Conservation (phyloP, 805 yeast genomes). For the Saturnispora mendoncae region DNA sequence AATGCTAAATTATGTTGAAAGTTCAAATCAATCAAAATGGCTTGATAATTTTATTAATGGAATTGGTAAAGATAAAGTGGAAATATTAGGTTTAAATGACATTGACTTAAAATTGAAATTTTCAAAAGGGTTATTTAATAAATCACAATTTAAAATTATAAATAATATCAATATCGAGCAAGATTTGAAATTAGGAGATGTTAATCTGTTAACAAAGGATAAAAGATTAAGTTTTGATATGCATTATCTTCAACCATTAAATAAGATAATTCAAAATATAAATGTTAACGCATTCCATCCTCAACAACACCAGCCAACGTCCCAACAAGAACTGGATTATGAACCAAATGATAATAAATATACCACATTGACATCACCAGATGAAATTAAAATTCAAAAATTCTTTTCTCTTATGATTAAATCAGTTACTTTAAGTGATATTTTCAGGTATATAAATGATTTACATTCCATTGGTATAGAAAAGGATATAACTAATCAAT, state of each 20-base stretch:
- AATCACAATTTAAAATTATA: constrained; percentile 5
- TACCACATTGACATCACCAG: background rate
- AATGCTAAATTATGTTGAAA: constrained; percentile 47
- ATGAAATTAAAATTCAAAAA: background rate
- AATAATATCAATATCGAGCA: background rate
- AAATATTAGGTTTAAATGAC: constrained; percentile 23
- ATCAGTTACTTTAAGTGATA: constrained; percentile 24
- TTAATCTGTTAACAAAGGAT: background rate
- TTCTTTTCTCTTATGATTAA: constrained; percentile 17
- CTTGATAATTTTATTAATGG: constrained; percentile 43
- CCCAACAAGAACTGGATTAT: background rate
- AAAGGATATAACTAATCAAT: constrained; percentile 27
- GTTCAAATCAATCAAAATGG: constrained; percentile 52
- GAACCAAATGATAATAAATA: too few species aligned
- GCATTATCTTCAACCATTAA: constrained; percentile 24
- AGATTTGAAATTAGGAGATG: background rate
- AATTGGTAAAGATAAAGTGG: constrained; percentile 21
- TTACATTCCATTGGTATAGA: constrained; percentile 27
- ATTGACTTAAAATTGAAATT: constrained; percentile 15
- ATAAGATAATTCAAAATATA: constrained; percentile 26
- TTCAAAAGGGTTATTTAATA: constrained; percentile 2
- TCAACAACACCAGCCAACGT: constrained; percentile 1
- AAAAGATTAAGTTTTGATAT: constrained; percentile 12
- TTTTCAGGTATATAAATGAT: constrained; percentile 30
- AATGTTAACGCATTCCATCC: constrained; percentile 18